phyloP scores from a whole-genome alignment of 176 grass and related monocot genomes.

The Juncus effusus region DNA sequence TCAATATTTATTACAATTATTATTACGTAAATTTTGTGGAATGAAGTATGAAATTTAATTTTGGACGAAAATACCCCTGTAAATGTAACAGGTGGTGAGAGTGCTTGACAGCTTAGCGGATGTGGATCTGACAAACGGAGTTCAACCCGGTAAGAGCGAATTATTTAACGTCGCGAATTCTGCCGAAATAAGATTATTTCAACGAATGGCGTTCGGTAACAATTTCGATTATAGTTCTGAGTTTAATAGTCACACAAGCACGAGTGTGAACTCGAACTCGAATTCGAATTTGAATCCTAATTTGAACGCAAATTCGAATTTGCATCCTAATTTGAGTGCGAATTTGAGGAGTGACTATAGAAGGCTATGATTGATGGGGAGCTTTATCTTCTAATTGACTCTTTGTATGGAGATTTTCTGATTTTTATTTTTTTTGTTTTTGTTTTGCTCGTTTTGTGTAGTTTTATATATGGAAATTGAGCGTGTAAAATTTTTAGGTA shows the following conservation, averaged over 20 bases:
- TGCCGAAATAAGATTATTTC: conserved; percentile 77
- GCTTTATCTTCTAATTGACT: conserved; percentile 10
- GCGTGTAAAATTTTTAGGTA: too few relatives aligned
- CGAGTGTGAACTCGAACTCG: conserved; percentile 23
- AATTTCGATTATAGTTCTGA: conserved; percentile 47
- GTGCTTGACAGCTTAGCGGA: conserved; percentile 70
- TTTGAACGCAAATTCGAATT: not conserved
- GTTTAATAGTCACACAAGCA: conserved; percentile 46
- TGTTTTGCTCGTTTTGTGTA: conserved; percentile 15
- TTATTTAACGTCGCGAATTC: conserved; percentile 75
- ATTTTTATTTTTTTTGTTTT: conserved; percentile 20
- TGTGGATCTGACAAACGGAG: conserved; percentile 74
- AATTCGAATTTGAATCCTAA: conserved; percentile 10
- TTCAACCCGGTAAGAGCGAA: conserved; percentile 72
- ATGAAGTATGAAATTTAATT: too few relatives aligned
- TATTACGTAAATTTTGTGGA: too few relatives aligned
- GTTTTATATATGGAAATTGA: conserved; percentile 26
- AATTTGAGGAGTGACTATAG: conserved; percentile 6
- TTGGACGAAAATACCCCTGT: not conserved
- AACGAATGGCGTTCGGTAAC: conserved; percentile 59
- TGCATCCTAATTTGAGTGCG: not conserved
- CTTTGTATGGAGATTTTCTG: conserved; percentile 35
- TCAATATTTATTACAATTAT: too few relatives aligned
- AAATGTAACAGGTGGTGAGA: conserved; percentile 57
- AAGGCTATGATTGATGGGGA: conserved; percentile 15